Evolutionary conservation across 352 stramenopile species (phyloP).

Genomic region (Pythium sp.): DNA sequence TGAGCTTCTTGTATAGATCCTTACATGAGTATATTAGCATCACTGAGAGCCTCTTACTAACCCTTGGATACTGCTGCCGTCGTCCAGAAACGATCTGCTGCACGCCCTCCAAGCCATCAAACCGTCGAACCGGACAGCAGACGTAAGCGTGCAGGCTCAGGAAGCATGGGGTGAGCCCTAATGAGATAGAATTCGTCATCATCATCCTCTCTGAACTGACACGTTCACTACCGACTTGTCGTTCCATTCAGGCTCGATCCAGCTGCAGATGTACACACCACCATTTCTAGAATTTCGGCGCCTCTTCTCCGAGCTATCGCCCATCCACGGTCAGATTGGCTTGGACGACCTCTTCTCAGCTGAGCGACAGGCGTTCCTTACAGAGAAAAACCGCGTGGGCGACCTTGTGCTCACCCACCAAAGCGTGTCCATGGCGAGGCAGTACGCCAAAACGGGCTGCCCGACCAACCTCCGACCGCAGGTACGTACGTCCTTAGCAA

Average conservation of each 20-base stretch:
- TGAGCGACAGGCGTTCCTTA: conserved; percentile 50
- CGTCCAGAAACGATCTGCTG: conserved; percentile 46
- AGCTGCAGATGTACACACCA: conserved; percentile 46
- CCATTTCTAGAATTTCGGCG: conserved; percentile 41
- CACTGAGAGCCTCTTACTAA: neutral
- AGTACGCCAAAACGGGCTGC: conserved; percentile 78
- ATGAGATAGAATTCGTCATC: neutral
- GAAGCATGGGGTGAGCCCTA: conserved; percentile 30
- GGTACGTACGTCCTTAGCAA: conserved; percentile 20
- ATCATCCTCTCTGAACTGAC: neutral
- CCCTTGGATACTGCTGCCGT: too few relatives aligned
- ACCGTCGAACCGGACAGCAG: conserved; percentile 34
- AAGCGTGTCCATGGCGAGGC: conserved; percentile 66
- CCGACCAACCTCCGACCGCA: conserved; percentile 49
- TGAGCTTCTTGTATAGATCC: conserved; percentile 14
- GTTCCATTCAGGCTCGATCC: conserved; percentile 45
- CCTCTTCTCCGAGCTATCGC: conserved; percentile 50
- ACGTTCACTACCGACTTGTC: neutral
- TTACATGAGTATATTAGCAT: neutral
- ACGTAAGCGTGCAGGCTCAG: conserved; percentile 11
- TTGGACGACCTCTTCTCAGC: conserved; percentile 60
- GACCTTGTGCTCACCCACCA: conserved; percentile 59
- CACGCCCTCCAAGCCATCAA: conserved; percentile 62
- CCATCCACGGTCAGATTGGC: conserved; percentile 50
- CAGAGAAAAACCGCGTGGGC: conserved; percentile 64